Conservation (phyloP, 768 basidiomycete genomes). For the Tulasnella sp. region DNA sequence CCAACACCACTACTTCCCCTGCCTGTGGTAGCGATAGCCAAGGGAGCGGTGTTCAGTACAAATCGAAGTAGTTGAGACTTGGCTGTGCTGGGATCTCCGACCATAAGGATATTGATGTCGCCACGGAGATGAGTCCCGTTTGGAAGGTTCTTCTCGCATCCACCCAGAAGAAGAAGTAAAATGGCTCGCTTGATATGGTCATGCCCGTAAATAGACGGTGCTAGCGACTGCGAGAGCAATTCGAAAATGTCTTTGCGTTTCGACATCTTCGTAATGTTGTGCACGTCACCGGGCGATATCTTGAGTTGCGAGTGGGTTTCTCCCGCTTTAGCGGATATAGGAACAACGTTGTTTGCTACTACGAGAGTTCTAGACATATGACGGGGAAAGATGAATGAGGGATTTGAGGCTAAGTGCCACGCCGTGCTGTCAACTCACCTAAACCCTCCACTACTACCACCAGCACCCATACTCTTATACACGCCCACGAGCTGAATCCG, state of each 20-base stretch:
- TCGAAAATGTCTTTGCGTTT: conserved; percentile 83
- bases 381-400: conserved; percentile 24
- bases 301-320: conserved; percentile 92
- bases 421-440: conserved; percentile 54
- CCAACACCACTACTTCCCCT: conserved; percentile 98
- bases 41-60: conserved; percentile 89
- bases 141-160: conserved; percentile 93
- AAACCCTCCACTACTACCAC: conserved; percentile 79
- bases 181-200: conserved; percentile 94
- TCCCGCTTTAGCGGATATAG: conserved; percentile 90
- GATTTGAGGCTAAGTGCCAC: conserved; percentile 22
- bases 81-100: conserved; percentile 98
- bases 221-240: conserved; percentile 88
- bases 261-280: conserved; percentile 88
- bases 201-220: conserved; percentile 95
- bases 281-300: conserved; percentile 89
- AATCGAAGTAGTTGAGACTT: conserved; percentile 96
- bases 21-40: conserved; percentile 98
- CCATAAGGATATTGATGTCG: conserved; percentile 99
- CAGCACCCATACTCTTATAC: conserved; percentile 91
- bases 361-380: conserved; percentile 67
- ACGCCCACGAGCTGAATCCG: conserved; percentile 94
- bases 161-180: conserved; percentile 87
- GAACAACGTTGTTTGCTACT: conserved; percentile 90
- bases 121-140: conserved; percentile 99